phyloP scores from a whole-genome alignment of 306 rosid genomes.

The Crotalaria pallida region DNA sequence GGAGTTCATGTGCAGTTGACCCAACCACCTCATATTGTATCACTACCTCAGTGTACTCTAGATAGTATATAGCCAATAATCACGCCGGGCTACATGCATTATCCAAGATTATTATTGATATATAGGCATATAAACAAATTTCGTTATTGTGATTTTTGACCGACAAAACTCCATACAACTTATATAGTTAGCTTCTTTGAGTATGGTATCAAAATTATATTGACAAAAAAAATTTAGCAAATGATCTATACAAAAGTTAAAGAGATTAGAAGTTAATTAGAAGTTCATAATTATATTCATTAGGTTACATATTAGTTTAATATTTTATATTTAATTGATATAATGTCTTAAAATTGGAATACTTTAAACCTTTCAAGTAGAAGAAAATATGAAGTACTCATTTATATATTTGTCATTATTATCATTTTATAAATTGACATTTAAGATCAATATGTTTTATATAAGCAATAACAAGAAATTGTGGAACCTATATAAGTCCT shows the following conservation, averaged over 20 bases:
- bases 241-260: too few relatives aligned
- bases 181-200: too few relatives aligned
- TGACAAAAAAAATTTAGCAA: too few relatives aligned
- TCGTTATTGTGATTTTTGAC: too few relatives aligned
- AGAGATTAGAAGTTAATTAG: too few relatives aligned
- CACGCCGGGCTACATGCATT: constrained; percentile 27
- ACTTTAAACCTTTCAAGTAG: background rate
- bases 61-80: constrained; percentile 34
- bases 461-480: background rate
- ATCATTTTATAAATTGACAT: background rate
- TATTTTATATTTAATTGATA: background rate
- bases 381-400: background rate
- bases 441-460: background rate
- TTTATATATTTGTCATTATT: background rate
- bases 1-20: constrained; percentile 56
- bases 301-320: background rate
- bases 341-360: background rate
- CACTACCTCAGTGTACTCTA: constrained; percentile 23
- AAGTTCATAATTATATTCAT: too few relatives aligned
- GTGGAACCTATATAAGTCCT: background rate
- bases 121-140: too few relatives aligned
- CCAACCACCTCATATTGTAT: constrained; percentile 35
- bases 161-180: too few relatives aligned
- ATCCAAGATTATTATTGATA: too few relatives aligned
- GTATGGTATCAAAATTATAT: too few relatives aligned